Base-by-base conservation (phyloP, 768 basidiomycete genomes). In the Leucocoprinus sp. region DNA sequence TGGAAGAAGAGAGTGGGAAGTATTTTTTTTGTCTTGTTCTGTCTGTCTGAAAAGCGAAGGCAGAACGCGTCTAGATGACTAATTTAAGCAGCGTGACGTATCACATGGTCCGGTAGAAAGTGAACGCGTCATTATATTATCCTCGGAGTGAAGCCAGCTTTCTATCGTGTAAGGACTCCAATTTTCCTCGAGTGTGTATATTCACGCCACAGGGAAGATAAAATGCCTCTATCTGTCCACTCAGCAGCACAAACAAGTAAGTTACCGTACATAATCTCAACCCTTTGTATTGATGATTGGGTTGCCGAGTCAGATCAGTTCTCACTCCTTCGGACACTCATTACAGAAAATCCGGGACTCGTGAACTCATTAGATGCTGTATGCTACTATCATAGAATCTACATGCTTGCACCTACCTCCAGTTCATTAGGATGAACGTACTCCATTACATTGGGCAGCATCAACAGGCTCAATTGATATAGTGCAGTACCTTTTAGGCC, bases 361-460 rank as follows among this genome's bases (percentile, higher is more conserved):
- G 65, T 86, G 21, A 75, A 87, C 58, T 66, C 78, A 2, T 55
- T 68, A 0, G 88, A 91, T 60, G 69, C 59, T 54, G 87, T 89
- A 64, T 42, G 67, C 49, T 14, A 0, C 9, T 17, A 51, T n/a
- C 12, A n/a, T 22, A 43, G 21, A 23, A 38, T 36, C 24, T 37
- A 11, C 34, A 18, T 33, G 17, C 27, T 37, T 42, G 43, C 28
- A 17, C 50, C 46, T 55, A 31, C 15, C 39, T 26, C 27, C 27
- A 43, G 37, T 14, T 19, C 33, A 34, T 42, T 49, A 89, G 86
- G 88, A 92, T 59, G 81, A 72, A 29, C 71, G 89, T 26, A 87
- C 89, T 0, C 75, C 89, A 7, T 64, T 92, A n/a, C 89, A 92
- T 56, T 90, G 87, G 86, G 84, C 87, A 46, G 79, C 87, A 9